Percentiles rank a stretch among this genome's conserved stretches.
phyloP scores from a whole-genome alignment of 2,329 filamentous ascomycete species.

The Phialophora expanda region DNA sequence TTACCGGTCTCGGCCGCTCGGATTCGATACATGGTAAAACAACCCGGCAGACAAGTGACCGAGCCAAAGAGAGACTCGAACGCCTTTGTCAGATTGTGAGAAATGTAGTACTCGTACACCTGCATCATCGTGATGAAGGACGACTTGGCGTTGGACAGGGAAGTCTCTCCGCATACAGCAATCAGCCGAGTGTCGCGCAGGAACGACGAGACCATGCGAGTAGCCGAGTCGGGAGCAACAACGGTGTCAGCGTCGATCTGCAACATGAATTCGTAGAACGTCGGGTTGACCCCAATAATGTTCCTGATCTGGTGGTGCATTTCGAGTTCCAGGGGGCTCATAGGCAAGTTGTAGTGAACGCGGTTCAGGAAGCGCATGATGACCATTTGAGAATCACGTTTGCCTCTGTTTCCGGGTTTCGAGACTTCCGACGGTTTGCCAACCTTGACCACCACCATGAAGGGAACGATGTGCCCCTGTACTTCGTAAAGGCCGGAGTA shows the following conservation, averaged over 20 bases:
- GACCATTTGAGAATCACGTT: slow-evolving; percentile 98
- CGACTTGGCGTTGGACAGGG: slow-evolving; percentile 86
- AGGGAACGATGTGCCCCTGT: slow-evolving; percentile 96
- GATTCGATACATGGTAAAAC: slow-evolving; percentile 99
- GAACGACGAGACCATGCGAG: slow-evolving; percentile 90
- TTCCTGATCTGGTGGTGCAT: slow-evolving; percentile 99
- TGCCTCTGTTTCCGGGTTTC: slow-evolving; percentile 90
- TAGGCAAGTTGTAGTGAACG: slow-evolving; percentile 94
- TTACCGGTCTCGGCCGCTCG: slow-evolving; percentile 93
- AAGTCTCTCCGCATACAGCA: slow-evolving; percentile 92
- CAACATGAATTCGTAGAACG: slow-evolving; percentile 95
- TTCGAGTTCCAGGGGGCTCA: slow-evolving; percentile 95
- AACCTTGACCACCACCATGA: slow-evolving; percentile 94
- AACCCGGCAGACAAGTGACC: slow-evolving; percentile 96
- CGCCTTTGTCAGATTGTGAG: slow-evolving; percentile 93
- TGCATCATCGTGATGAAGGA: slow-evolving; percentile 99
- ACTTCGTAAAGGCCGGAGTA: slow-evolving; percentile 98
- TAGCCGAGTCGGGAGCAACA: slow-evolving; percentile 85
- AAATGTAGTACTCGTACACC: slow-evolving; percentile 99
- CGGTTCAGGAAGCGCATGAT: slow-evolving; percentile 99
- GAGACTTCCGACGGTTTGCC: slow-evolving; percentile 80
- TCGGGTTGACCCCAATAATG: slow-evolving; percentile 97
- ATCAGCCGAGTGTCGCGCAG: slow-evolving; percentile 91
- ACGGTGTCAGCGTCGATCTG: slow-evolving; percentile 98
- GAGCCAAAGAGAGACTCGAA: slow-evolving; percentile 97